These are phyloP conservation scores for Ceratocystis colombiana DNA, from an alignment of 2,329 filamentous ascomycete species.

Conservation along the genomic window DNA sequence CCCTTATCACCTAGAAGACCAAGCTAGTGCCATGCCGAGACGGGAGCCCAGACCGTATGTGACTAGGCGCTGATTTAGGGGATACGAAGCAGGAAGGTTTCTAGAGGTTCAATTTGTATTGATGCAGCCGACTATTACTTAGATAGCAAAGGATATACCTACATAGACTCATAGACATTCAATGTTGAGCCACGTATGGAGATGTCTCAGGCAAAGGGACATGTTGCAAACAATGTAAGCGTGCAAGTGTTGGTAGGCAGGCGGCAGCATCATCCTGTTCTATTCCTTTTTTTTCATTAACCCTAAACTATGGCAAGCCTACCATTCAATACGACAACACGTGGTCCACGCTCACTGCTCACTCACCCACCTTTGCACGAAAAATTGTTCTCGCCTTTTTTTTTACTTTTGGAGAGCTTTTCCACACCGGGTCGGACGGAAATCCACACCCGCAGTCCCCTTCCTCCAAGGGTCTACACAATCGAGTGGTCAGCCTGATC, in stretches of 20 bases:
- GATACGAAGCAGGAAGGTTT: background rate
- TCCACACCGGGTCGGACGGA: slow-evolving; percentile 27
- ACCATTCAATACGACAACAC: background rate
- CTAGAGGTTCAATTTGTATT: background rate
- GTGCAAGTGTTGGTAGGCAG: background rate
- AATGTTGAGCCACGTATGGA: no score
- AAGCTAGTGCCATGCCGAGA: background rate
- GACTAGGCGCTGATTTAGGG: background rate
- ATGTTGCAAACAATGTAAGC: background rate
- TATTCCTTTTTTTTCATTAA: background rate
- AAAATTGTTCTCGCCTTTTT: background rate
- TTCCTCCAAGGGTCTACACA: background rate
- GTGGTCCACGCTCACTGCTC: background rate
- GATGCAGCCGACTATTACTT: background rate
- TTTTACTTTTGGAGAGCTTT: background rate
- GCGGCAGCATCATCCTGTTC: background rate
- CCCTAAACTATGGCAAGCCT: background rate
- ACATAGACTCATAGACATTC: background rate
- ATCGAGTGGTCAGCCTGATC: slow-evolving; percentile 12
- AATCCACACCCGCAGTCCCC: slow-evolving; percentile 26
- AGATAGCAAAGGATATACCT: background rate
- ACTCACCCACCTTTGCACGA: background rate
- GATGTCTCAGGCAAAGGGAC: no score
- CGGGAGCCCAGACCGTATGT: slow-evolving; percentile 24
- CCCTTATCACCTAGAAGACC: slow-evolving; percentile 19